Conservation (phyloP, 164 flowering plant genomes). For the Buxus sempervirens region DNA sequence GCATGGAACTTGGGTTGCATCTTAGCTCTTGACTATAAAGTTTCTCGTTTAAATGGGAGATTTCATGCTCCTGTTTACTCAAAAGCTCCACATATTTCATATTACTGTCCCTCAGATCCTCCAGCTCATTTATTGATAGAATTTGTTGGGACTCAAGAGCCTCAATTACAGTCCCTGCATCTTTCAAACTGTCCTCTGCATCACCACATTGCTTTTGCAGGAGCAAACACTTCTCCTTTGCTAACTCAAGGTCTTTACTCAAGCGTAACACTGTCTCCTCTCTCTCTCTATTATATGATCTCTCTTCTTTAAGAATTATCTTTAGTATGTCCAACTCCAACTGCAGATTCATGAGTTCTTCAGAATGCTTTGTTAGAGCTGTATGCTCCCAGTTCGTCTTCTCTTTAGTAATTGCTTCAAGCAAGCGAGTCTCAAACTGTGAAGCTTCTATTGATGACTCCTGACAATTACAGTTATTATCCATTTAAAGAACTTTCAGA, state of each 20-base stretch:
- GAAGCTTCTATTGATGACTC: conserved; percentile 28
- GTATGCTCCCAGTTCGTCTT: conserved; percentile 22
- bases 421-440: conserved; percentile 16
- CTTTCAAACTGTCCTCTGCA: conserved; percentile 39
- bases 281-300: conserved; percentile 33
- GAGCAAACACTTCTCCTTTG: conserved; percentile 30
- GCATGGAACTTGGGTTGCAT: conserved; percentile 24
- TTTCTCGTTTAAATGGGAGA: conserved; percentile 43
- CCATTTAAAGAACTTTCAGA: conserved; percentile 4
- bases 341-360: conserved; percentile 66
- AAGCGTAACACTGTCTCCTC: conserved; percentile 45
- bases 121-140: conserved; percentile 64
- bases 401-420: conserved; percentile 22
- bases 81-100: conserved; percentile 38
- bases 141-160: conserved; percentile 89
- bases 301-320: conserved; percentile 78
- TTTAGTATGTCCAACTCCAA: conserved; percentile 81
- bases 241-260: conserved; percentile 45
- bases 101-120: conserved; percentile 46
- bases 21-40: conserved; percentile 27
- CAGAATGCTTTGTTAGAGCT: conserved; percentile 31
- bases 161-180: conserved; percentile 68
- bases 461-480: conserved; percentile 29
- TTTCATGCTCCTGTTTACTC: conserved; percentile 51
- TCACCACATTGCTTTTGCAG: conserved; percentile 40